Base-by-base conservation (phyloP, 306 rosid genomes). In the Cyamopsis tetragonoloba region DNA sequence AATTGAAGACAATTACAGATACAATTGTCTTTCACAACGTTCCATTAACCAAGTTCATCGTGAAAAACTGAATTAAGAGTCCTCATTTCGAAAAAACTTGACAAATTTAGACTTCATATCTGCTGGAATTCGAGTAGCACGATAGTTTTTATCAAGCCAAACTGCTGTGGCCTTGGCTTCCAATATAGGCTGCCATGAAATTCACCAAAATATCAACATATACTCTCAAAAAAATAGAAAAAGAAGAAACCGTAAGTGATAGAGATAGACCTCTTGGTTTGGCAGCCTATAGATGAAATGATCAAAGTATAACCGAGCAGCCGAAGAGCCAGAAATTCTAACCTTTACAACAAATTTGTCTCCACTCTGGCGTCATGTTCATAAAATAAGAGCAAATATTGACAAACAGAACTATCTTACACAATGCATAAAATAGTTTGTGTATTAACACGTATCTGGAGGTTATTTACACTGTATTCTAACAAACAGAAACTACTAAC, bases 141-240 rank as follows among this genome's bases (percentile, higher is more conserved):
- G 91, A 53, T 89, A 89, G 68, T 59, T 86, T 73, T 80, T 83
- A 80, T 89, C 89, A 15, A 93, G 89, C 95, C 96, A 88, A 44
- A 89, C 97, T 3, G 81, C 95, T 0, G 91, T 81, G 72, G 83
- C 91, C 84, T 80, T 88, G 57, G 96, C 89, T 73, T 93, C 97
- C 87, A 89, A 73, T 32, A 86, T 74, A 63, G 91, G 97, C 95
- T 93, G 82, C 66, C 41, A 53, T 48, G 62, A 79, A 67, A 55
- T 71, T 23, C 39, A 73, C n/a, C 20, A 44, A 32, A n/a, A 35
- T 31, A 72, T 76, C 69, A 60, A 53, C 35, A 72, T 17, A 66
- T 46, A 31, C 22, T 54, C 26, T 62, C 27, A 26, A 49, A 53
- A 49, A 53, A 53, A 53, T 14, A 23, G 38, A 28, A 5, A 35